Base-by-base conservation (phyloP, 768 basidiomycete genomes). In the Hericium erinaceus region DNA sequence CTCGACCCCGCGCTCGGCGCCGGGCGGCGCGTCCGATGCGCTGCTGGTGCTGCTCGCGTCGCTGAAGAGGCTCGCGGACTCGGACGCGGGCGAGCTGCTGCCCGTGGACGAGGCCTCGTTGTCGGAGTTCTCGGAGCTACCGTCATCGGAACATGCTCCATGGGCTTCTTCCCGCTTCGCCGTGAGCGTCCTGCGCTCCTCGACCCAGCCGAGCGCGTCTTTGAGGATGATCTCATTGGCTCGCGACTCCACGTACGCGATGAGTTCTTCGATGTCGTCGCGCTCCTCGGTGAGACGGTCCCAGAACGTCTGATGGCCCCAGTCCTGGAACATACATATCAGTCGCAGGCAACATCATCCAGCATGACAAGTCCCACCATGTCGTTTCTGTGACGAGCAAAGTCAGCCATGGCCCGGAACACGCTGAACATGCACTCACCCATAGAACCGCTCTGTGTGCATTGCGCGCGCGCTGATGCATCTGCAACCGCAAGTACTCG, bases 371-470 rank as follows among this genome's bases (percentile, higher is more conserved):
- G 20, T 53, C 52, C 11, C n/a, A 53, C 52, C 52, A 53, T 53
- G 20, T 53, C 52, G 18, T 39, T 39, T 37, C 52, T 33, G 26
- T 51, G 15, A 51, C 18, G 12, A 10, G 15, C n/a, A 20, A 4
- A 2, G 18, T 33, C 33, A 16, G 33, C 26, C 4, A 51, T 16
- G 12, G 12, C 26, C 13, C 37, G 18, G 13, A 46, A 46, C 7
- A 12, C 48, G 46, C 3, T 22, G 41, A 24, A 2, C 24, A 28
- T 20, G 26, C 12, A 65, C 71, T 39, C 57, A 75, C 74, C 72
- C 73, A 44, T 74, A 75, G 60, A 75, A 75, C 9, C 70, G 68
- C 57, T 72, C 71, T 4, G 72, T 69, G 57, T 75, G 74, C 60
- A 68, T 72, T 8, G 67, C 64, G 12, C 74, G 68, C 5, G 73